Evolutionary conservation across 768 basidiomycete species (phyloP).

Genomic region (Nidularia sp.): DNA sequence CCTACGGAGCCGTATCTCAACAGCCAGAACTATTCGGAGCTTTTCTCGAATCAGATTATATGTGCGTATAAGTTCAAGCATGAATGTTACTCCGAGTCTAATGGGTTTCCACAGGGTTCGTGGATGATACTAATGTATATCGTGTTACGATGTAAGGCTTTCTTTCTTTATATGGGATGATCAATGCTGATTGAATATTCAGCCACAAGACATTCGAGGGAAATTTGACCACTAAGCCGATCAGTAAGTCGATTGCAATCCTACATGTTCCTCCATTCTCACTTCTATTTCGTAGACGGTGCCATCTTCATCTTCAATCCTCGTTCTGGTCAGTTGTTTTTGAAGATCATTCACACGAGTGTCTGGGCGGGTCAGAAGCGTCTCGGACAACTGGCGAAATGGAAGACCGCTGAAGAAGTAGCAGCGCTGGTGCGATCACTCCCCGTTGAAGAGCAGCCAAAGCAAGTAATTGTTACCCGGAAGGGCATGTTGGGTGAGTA

Average conservation of each 20-base stretch:
- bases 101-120: conserved; percentile 65
- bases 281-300: conserved; percentile 52
- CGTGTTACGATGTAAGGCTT: conserved; percentile 80
- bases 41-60: conserved; percentile 98
- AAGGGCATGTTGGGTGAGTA: conserved; percentile 96
- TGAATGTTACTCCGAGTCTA: conserved; percentile 1
- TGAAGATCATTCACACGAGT: conserved; percentile 99
- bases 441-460: conserved; percentile 99
- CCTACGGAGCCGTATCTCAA: conserved; percentile 99
- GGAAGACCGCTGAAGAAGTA: conserved; percentile 99
- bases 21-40: conserved; percentile 95
- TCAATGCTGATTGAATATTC: conserved; percentile 10
- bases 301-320: conserved; percentile 99
- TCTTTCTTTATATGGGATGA: neutral
- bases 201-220: conserved; percentile 99
- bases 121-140: conserved; percentile 99
- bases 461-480: conserved; percentile 98
- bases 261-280: neutral
- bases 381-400: conserved; percentile 98
- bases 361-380: conserved; percentile 99
- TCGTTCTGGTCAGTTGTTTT: conserved; percentile 94
- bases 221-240: conserved; percentile 98
- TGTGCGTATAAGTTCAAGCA: conserved; percentile 44
- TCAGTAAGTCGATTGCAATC: conserved; percentile 53
- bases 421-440: conserved; percentile 95